Conservation (phyloP, 345 rosid genomes). For the Rhodamnia argentea region DNA sequence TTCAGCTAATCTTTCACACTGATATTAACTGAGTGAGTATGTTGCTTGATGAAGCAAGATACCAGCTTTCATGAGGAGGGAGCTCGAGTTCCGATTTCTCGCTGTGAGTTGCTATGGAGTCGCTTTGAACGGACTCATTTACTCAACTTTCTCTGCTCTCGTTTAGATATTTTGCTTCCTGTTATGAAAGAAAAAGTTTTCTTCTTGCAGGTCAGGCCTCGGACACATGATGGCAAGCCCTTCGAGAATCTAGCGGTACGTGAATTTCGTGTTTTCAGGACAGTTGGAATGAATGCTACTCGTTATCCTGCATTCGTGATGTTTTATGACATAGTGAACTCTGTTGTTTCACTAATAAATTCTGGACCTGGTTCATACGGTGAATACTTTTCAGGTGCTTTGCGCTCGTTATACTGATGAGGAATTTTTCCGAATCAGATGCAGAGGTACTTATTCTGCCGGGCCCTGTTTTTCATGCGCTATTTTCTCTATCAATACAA, state of each 20-base stretch:
- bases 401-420: conserved; percentile 74
- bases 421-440: conserved; percentile 64
- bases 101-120: conserved; percentile 47
- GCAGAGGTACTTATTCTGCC: conserved; percentile 36
- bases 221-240: conserved; percentile 61
- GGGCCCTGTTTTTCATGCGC: background rate
- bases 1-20: background rate
- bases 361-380: background rate
- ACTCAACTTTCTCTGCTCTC: background rate
- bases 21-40: background rate
- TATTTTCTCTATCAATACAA: background rate
- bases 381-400: conserved; percentile 39
- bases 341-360: background rate
- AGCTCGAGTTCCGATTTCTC: conserved; percentile 75
- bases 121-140: background rate
- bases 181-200: background rate
- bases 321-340: background rate
- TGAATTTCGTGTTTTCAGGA: background rate
- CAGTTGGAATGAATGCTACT: background rate
- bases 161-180: background rate
- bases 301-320: background rate
- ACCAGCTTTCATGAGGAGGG: conserved; percentile 81
- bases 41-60: conserved; percentile 12
- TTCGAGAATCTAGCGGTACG: conserved; percentile 53
- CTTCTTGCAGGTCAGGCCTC: conserved; percentile 48